Base-by-base conservation (phyloP, 2,329 filamentous ascomycete genomes). In the Nakataea oryzae region DNA sequence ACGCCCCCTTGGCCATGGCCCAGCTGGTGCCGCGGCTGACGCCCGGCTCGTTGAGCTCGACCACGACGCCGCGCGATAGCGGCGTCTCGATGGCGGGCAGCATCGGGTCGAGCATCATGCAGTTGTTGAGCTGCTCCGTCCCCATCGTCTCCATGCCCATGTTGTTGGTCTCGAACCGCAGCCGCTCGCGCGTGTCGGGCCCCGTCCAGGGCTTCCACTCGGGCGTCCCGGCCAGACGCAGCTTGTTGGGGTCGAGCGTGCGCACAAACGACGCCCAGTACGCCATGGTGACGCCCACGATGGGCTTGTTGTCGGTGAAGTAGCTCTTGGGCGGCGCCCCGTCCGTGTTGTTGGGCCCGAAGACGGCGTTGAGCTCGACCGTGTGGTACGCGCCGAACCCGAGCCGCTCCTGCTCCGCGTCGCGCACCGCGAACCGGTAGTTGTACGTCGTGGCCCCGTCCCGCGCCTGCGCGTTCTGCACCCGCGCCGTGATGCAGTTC, bases 221-320 rank as follows among this genome's bases (percentile, higher is more conserved):
- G 5, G 82, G 81, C 57, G 75, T 75, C 0, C 76, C 78, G 0
- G 64, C 55, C 14, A 62, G 56, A 58, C 73, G 66, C 14, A 81
- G 76, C 63, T 78, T 73, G 21, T 91, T 92, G 0, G 89, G 89
- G 70, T 91, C 79, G 55, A 85, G 78, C 0, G 76, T 78, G 27
- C 82, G 75, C 64, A 92, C 84, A 70, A 92, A 92, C 65, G 85
- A 89, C 1, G 85, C 83, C 87, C 87, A 91, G 72, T 91, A 92
- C 0, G 78, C 80, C 69, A 90, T 86, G 50, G 89, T 81, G 0
- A 87, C 71, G 0, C 81, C 78, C 0, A 88, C 78, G 13, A 88
- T 83, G 0, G 69, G 70, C 1, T 75, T 79, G 65, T 91, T 90
- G 3, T 75, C 77, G 0, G 74, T 69, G 9, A 71, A 70, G 66